Conservation (phyloP, 106 monocot genomes). For the Narthecium ossifragum region DNA sequence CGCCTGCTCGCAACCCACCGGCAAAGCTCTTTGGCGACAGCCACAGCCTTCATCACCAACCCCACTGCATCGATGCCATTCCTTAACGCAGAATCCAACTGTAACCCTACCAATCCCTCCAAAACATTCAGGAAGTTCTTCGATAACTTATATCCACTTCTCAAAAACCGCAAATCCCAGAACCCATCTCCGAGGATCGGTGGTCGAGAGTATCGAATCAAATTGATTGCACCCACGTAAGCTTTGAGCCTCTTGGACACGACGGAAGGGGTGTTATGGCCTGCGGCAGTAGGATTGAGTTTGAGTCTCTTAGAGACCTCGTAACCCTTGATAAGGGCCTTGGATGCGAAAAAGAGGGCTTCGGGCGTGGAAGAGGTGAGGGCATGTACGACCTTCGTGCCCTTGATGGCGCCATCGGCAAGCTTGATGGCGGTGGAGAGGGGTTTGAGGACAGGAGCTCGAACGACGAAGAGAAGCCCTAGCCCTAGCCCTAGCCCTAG, state of each 20-base stretch:
- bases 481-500: constrained; percentile 17
- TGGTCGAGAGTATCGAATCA: constrained; percentile 20
- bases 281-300: neutral
- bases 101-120: constrained; percentile 34
- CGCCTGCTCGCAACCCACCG: constrained; percentile 14
- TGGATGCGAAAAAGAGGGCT: constrained; percentile 29
- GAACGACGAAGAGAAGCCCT: constrained; percentile 9
- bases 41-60: constrained; percentile 25
- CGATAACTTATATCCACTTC: constrained; percentile 47
- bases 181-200: constrained; percentile 10
- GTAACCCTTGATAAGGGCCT: constrained; percentile 32
- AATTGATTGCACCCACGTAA: constrained; percentile 19
- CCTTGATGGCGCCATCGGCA: constrained; percentile 36
- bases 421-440: constrained; percentile 32
- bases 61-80: constrained; percentile 36
- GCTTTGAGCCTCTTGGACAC: constrained; percentile 21
- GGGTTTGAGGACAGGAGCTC: constrained; percentile 23
- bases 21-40: constrained; percentile 30
- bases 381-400: constrained; percentile 13
- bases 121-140: constrained; percentile 46
- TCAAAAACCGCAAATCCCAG: constrained; percentile 26
- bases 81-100: constrained; percentile 30
- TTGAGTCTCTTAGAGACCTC: constrained; percentile 21
- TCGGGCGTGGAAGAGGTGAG: constrained; percentile 27
- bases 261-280: neutral